phyloP scores from a whole-genome alignment of 441 rosid species.

The Lepidium campestre region DNA sequence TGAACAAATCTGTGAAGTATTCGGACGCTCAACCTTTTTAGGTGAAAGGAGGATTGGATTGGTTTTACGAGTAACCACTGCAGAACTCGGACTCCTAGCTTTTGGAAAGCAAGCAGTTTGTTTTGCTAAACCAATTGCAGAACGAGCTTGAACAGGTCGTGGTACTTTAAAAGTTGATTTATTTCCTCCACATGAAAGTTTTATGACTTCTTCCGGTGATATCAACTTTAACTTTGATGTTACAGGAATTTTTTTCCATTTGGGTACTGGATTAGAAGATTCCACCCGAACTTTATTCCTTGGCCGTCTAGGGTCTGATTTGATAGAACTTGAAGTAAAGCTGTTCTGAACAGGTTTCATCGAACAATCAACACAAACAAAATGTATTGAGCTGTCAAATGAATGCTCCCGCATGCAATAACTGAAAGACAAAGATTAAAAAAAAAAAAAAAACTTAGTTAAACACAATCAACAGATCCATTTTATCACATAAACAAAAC shows the following conservation, averaged over 20 bases:
- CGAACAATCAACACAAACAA: slow-evolving; percentile 22
- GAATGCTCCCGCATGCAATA: slow-evolving; percentile 17
- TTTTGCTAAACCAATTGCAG: slow-evolving; percentile 9
- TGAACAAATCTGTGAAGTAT: slow-evolving; percentile 16
- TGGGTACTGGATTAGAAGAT: slow-evolving; percentile 18
- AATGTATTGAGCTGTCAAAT: neutral
- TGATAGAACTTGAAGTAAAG: neutral
- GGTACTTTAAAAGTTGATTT: slow-evolving; percentile 14
- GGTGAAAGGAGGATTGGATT: slow-evolving; percentile 17
- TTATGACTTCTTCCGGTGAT: slow-evolving; percentile 34
- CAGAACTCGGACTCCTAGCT: slow-evolving; percentile 4
- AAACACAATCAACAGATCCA: neutral
- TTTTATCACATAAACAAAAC: neutral
- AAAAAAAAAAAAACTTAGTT: neutral
- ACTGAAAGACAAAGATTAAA: slow-evolving; percentile 1
- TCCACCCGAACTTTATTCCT: slow-evolving; percentile 12
- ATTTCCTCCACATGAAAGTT: slow-evolving; percentile 27
- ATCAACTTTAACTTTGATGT: slow-evolving; percentile 40
- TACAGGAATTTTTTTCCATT: slow-evolving; percentile 26
- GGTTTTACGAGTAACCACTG: slow-evolving; percentile 14
- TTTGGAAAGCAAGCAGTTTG: slow-evolving; percentile 13
- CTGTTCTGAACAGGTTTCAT: slow-evolving; percentile 15
- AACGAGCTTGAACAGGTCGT: slow-evolving; percentile 19
- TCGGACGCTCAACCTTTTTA: slow-evolving; percentile 8
- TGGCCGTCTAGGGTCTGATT: neutral